Percentiles rank a stretch among this genome's conserved stretches.
Conservation (phyloP, 2,329 filamentous ascomycete genomes). For the Phaeosphaeriaceae sp. region DNA sequence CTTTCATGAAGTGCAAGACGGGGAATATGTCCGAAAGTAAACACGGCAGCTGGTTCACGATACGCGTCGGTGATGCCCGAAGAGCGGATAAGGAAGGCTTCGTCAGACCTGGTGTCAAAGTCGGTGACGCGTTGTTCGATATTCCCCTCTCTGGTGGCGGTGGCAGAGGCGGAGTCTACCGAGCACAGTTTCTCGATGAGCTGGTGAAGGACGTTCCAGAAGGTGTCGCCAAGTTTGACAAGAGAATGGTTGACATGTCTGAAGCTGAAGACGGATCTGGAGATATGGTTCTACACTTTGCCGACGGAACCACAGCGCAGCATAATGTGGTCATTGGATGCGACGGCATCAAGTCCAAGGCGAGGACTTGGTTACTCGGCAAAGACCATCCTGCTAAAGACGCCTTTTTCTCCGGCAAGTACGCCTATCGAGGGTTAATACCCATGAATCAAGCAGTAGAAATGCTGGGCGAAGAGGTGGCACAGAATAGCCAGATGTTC, state of each 20-base stretch:
- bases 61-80: slow-evolving; percentile 41
- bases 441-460: slow-evolving; percentile 63
- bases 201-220: slow-evolving; percentile 58
- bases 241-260: slow-evolving; percentile 43
- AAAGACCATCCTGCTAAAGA: slow-evolving; percentile 50
- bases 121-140: slow-evolving; percentile 41
- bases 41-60: slow-evolving; percentile 36
- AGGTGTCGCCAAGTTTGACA: slow-evolving; percentile 53
- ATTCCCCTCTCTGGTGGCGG: slow-evolving; percentile 28
- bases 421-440: slow-evolving; percentile 69
- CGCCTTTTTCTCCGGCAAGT: slow-evolving; percentile 64
- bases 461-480: slow-evolving; percentile 59
- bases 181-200: slow-evolving; percentile 59
- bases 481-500: slow-evolving; percentile 63
- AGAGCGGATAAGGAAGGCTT: slow-evolving; percentile 39
- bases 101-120: slow-evolving; percentile 35
- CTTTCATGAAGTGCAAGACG: slow-evolving; percentile 54
- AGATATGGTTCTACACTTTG: slow-evolving; percentile 50
- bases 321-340: slow-evolving; percentile 65
- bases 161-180: slow-evolving; percentile 51
- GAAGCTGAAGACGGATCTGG: slow-evolving; percentile 39
- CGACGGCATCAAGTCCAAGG: slow-evolving; percentile 69
- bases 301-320: slow-evolving; percentile 55
- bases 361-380: slow-evolving; percentile 63
- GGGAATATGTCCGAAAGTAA: slow-evolving; percentile 42